These are phyloP conservation scores for Backusella liffmaniae DNA, from an alignment of 192 early-diverging fungal genomes.

Conservation along the genomic window DNA sequence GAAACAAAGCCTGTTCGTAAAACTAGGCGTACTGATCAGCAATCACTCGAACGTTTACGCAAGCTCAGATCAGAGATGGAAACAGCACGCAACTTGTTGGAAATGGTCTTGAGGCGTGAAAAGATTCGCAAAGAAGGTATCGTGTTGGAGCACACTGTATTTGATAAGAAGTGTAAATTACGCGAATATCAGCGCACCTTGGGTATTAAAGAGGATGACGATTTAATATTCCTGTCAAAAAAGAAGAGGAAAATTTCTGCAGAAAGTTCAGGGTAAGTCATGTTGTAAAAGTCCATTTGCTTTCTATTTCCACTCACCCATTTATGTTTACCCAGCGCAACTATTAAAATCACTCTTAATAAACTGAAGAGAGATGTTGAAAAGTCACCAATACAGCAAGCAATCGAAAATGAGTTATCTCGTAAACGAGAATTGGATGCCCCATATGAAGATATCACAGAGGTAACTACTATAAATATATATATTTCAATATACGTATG, in stretches of 20 bases:
- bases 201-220: slow-evolving; percentile 65
- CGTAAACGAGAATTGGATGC: slow-evolving; percentile 56
- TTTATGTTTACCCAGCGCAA: slow-evolving; percentile 29
- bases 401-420: slow-evolving; percentile 56
- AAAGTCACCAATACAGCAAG: slow-evolving; percentile 42
- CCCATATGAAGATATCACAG: slow-evolving; percentile 69
- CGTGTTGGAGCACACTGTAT: slow-evolving; percentile 72
- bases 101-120: slow-evolving; percentile 81
- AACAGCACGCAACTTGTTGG: slow-evolving; percentile 70
- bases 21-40: slow-evolving; percentile 81
- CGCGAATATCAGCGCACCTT: slow-evolving; percentile 64
- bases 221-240: slow-evolving; percentile 39
- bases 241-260: slow-evolving; percentile 40
- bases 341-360: slow-evolving; percentile 62
- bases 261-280: slow-evolving; percentile 42
- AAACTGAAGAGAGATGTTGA: slow-evolving; percentile 49
- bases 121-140: slow-evolving; percentile 70
- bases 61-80: slow-evolving; percentile 81
- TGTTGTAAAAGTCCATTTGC: background rate
- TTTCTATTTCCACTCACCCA: no score
- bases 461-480: slow-evolving; percentile 45
- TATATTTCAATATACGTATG: background rate
- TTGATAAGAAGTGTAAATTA: slow-evolving; percentile 64
- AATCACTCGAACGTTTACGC: slow-evolving; percentile 82
- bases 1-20: slow-evolving; percentile 89